phyloP scores from a whole-genome alignment of 108 stramenopile species.

The Nitzschia sp. region DNA sequence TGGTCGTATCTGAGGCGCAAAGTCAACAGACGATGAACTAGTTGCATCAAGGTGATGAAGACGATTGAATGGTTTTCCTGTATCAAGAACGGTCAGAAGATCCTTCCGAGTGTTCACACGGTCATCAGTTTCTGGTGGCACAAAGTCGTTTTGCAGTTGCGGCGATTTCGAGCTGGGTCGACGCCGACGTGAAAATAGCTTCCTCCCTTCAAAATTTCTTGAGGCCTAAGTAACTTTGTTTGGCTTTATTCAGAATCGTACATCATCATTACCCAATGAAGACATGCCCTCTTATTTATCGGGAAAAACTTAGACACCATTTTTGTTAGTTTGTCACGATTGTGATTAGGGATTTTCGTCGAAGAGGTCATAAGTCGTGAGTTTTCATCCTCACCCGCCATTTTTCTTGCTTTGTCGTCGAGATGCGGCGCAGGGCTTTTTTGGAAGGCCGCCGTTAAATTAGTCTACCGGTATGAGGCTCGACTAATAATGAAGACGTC shows the following conservation, averaged over 20 bases:
- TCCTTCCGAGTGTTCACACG: not conserved
- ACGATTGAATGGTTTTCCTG: no score
- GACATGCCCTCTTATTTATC: no score
- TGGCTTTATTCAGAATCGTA: not conserved
- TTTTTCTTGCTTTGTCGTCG: not conserved
- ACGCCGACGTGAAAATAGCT: no score
- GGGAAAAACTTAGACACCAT: no score
- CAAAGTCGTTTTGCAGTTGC: not conserved
- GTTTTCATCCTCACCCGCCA: not conserved
- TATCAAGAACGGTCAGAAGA: not conserved
- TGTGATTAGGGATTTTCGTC: not conserved
- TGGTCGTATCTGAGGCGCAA: not conserved
- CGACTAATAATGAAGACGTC: no score
- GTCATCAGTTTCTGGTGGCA: not conserved
- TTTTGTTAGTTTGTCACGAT: not conserved
- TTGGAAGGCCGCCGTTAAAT: not conserved
- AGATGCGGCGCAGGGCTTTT: not conserved
- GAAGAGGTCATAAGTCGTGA: not conserved
- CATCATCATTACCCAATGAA: not conserved
- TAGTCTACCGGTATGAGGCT: not conserved
- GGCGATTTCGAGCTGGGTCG: not conserved
- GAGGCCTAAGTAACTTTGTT: not conserved
- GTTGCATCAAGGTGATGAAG: no score
- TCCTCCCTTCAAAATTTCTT: slow-evolving; percentile 12
- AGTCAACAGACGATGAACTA: not conserved